Conservation (phyloP, 2,329 filamentous ascomycete genomes). For the Westerdykella aurantiaca region DNA sequence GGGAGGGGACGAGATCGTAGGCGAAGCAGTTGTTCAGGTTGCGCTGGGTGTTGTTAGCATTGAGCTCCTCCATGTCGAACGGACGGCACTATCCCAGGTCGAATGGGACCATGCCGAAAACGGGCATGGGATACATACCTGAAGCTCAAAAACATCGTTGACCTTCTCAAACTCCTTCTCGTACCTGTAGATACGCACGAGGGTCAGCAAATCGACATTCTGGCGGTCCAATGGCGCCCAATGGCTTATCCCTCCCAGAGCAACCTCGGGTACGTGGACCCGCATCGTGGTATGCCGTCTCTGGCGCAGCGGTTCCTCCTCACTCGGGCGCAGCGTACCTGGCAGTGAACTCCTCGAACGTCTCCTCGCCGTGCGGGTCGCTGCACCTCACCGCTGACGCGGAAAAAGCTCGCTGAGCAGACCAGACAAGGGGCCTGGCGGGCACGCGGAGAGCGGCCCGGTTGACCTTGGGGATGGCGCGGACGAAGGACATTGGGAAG, state of each 20-base stretch:
- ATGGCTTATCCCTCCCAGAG: slow-evolving; percentile 17
- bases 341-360: slow-evolving; percentile 96
- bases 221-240: slow-evolving; percentile 17
- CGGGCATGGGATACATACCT: slow-evolving; percentile 59
- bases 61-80: slow-evolving; percentile 2
- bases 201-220: slow-evolving; percentile 20
- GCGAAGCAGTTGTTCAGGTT: slow-evolving; percentile 99
- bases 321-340: slow-evolving; percentile 58
- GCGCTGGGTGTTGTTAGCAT: slow-evolving; percentile 50
- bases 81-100: slow-evolving; percentile 8
- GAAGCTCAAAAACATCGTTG: slow-evolving; percentile 98
- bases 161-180: slow-evolving; percentile 97
- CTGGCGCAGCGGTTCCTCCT: slow-evolving; percentile 10
- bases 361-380: slow-evolving; percentile 79
- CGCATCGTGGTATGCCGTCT: slow-evolving; percentile 1
- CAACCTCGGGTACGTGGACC: slow-evolving; percentile 8
- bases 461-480: slow-evolving; percentile 33
- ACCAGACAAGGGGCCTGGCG: slow-evolving; percentile 30
- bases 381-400: slow-evolving; percentile 42
- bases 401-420: slow-evolving; percentile 43
- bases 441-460: slow-evolving; percentile 30
- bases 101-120: slow-evolving; percentile 2
- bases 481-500: slow-evolving; percentile 34
- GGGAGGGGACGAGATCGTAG: slow-evolving; percentile 97
- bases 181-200: slow-evolving; percentile 58